Conservation (phyloP, 345 rosid genomes). For the Eutrema yunnanense region DNA sequence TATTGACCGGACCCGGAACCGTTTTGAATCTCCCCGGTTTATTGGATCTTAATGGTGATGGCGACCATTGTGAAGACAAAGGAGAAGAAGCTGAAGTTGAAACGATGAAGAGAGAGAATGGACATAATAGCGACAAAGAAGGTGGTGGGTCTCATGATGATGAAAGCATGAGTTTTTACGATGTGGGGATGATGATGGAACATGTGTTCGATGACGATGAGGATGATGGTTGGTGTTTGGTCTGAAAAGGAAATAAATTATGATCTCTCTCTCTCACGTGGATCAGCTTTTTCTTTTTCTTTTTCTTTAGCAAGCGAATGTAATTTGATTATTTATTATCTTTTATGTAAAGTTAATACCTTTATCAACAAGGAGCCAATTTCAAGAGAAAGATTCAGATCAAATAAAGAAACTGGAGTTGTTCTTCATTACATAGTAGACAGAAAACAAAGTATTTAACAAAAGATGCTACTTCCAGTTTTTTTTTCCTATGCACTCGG, state of each 20-base stretch:
- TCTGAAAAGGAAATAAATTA: constrained; percentile 32
- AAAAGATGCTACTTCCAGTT: constrained; percentile 9
- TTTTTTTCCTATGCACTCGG: constrained; percentile 19
- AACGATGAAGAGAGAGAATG: background rate
- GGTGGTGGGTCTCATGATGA: constrained; percentile 13
- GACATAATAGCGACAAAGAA: background rate
- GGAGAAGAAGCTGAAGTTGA: background rate
- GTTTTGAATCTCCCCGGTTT: constrained; percentile 36
- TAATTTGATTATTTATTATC: background rate
- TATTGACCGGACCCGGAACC: constrained; percentile 24
- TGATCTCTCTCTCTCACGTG: constrained; percentile 13
- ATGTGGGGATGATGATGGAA: constrained; percentile 33
- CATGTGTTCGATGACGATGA: constrained; percentile 36
- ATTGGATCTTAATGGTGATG: background rate
- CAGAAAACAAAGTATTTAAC: constrained; percentile 2
- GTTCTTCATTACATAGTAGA: constrained; percentile 21
- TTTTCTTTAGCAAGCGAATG: constrained; percentile 15
- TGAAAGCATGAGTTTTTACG: constrained; percentile 27
- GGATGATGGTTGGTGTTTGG: constrained; percentile 55
- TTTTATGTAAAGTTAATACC: constrained; percentile 2
- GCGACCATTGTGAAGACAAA: constrained; percentile 29
- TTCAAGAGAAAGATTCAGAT: background rate
- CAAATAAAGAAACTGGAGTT: constrained; percentile 11
- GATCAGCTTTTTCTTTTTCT: constrained; percentile 7
- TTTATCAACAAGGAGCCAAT: background rate